Evolutionary conservation across 192 early-diverging fungal species (phyloP).

Genomic region (Blastocladiella britannica): DNA sequence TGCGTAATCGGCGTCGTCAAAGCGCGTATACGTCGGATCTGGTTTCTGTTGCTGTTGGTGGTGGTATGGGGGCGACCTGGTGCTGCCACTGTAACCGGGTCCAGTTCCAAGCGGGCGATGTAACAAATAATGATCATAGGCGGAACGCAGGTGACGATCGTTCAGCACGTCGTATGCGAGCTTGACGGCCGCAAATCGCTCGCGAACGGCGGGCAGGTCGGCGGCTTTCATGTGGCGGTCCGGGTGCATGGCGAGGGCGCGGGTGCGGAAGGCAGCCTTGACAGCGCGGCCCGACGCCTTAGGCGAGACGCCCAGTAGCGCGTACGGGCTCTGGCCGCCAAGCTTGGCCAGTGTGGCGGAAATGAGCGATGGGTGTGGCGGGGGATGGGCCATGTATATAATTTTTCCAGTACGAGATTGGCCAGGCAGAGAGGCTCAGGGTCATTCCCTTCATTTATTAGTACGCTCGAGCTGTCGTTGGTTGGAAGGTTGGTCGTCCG

Average conservation of each 20-base stretch:
- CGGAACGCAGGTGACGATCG: background rate
- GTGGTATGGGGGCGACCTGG: background rate
- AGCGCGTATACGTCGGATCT: background rate
- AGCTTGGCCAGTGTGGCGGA: background rate
- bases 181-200: background rate
- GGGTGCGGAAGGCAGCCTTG: background rate
- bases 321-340: background rate
- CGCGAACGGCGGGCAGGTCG: background rate
- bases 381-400: too few relatives aligned
- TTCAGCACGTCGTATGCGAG: background rate
- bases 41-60: background rate
- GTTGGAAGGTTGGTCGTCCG: too few relatives aligned
- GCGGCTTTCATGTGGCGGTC: background rate
- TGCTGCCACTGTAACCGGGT: too few relatives aligned
- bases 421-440: too few relatives aligned
- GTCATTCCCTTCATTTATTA: too few relatives aligned
- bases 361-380: too few relatives aligned
- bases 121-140: background rate
- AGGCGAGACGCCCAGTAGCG: background rate
- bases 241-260: background rate
- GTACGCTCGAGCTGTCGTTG: too few relatives aligned
- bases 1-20: background rate
- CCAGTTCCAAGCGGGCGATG: too few relatives aligned
- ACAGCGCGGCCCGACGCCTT: background rate
- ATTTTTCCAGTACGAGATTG: too few relatives aligned